phyloP scores from a whole-genome alignment of 192 early-diverging fungal species.

The Paraglomus occultum region DNA sequence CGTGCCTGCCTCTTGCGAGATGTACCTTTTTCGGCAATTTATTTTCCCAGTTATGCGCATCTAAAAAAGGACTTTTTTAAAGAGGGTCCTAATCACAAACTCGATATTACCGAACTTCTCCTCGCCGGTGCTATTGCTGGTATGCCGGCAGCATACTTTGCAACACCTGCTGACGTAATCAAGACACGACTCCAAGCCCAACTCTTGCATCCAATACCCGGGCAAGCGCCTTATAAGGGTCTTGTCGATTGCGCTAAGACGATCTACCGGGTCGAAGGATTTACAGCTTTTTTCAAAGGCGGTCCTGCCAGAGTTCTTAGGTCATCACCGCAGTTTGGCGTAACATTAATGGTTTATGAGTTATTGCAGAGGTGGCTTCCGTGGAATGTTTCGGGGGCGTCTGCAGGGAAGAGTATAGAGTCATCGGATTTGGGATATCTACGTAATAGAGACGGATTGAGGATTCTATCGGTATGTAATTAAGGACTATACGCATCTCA shows the following conservation, averaged over 20 bases:
- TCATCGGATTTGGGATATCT: conserved; percentile 39
- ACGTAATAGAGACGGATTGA: conserved; percentile 54
- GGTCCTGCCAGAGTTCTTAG: conserved; percentile 90
- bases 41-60: conserved; percentile 97
- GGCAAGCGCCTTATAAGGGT: conserved; percentile 85
- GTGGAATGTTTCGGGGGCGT: conserved; percentile 37
- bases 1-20: conserved; percentile 92
- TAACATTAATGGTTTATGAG: conserved; percentile 94
- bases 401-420: conserved; percentile 29
- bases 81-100: conserved; percentile 75
- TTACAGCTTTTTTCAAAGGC: conserved; percentile 96
- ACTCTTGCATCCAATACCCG: conserved; percentile 58
- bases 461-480: conserved; percentile 45
- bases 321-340: conserved; percentile 96
- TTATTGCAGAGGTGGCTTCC: conserved; percentile 71
- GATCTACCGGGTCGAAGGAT: conserved; percentile 89
- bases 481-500: background rate
- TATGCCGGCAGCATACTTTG: conserved; percentile 96
- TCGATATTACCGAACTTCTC: conserved; percentile 67
- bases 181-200: conserved; percentile 97
- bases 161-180: conserved; percentile 97
- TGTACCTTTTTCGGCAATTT: conserved; percentile 96
- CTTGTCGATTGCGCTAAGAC: conserved; percentile 83
- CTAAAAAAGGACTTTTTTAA: conserved; percentile 90
- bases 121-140: conserved; percentile 91